phyloP scores from a whole-genome alignment of 2,329 filamentous ascomycete species.

The Colletotrichum viniferum region DNA sequence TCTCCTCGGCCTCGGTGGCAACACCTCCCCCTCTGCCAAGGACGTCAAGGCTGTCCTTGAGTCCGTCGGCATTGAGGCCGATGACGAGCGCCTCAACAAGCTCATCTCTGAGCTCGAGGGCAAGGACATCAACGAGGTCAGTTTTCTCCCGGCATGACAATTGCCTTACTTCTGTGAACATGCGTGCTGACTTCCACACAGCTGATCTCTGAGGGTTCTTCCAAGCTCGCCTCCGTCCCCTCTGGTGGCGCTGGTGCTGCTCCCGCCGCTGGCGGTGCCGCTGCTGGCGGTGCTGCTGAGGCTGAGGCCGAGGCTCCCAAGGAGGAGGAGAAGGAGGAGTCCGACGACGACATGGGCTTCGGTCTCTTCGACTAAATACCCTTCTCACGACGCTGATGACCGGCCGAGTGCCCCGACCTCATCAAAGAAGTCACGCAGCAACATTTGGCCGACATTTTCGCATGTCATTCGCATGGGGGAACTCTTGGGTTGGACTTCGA shows the following conservation, averaged over 20 bases:
- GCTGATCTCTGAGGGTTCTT: constrained; percentile 88
- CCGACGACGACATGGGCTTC: constrained; percentile 52
- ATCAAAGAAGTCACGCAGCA: constrained; percentile 36
- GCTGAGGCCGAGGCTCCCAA: constrained; percentile 66
- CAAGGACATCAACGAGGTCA: constrained; percentile 93
- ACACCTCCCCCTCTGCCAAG: constrained; percentile 81
- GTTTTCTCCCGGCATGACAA: constrained; percentile 27
- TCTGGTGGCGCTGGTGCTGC: constrained; percentile 84
- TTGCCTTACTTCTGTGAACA: neutral
- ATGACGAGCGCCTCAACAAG: constrained; percentile 82
- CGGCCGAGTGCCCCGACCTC: constrained; percentile 30
- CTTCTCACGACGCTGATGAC: constrained; percentile 32
- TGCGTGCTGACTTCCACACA: constrained; percentile 40
- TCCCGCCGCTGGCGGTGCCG: constrained; percentile 68
- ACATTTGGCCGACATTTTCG: constrained; percentile 32
- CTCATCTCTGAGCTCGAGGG: constrained; percentile 90
- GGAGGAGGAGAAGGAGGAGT: constrained; percentile 72
- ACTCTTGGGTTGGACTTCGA: constrained; percentile 21
- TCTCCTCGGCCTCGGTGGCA: constrained; percentile 92
- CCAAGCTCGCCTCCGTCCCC: constrained; percentile 97
- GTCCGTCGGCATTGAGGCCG: constrained; percentile 94
- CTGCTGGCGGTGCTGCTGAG: constrained; percentile 68
- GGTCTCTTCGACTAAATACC: constrained; percentile 74
- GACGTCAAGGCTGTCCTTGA: constrained; percentile 90
- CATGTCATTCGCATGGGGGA: constrained; percentile 33